Conservation (phyloP, 2,329 filamentous ascomycete species). For the Colletotrichum plurivorum region DNA sequence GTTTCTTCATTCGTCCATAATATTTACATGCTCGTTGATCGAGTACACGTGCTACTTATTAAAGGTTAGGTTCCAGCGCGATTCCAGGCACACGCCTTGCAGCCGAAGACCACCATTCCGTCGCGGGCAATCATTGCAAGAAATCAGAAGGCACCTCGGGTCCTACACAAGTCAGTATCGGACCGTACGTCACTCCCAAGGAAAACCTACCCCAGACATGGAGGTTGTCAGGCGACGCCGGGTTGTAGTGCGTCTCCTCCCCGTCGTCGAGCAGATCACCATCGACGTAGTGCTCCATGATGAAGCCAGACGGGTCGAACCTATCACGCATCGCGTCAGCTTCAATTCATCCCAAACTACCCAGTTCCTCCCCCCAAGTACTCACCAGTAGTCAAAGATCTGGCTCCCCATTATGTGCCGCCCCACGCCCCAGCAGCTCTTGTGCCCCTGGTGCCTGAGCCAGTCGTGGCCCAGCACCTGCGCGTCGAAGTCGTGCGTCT, state of each 20-base stretch:
- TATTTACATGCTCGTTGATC: no score
- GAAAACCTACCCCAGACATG: conserved; percentile 60
- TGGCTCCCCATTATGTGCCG: conserved; percentile 79
- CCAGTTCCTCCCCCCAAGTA: neutral
- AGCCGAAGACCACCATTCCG: neutral
- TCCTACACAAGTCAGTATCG: conserved; percentile 32
- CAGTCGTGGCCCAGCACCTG: conserved; percentile 80
- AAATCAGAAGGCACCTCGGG: conserved; percentile 41
- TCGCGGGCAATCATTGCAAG: conserved; percentile 18
- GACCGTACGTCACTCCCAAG: neutral
- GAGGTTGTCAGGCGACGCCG: conserved; percentile 57
- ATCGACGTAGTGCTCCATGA: conserved; percentile 80
- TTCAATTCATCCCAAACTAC: neutral
- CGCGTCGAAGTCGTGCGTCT: conserved; percentile 80
- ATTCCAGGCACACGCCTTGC: no score
- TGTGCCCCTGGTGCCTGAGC: conserved; percentile 73
- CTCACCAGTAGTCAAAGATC: conserved; percentile 66
- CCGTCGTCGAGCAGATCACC: conserved; percentile 74
- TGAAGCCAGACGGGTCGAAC: conserved; percentile 74
- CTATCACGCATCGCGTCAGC: conserved; percentile 44
- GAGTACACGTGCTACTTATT: no score
- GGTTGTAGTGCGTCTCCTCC: conserved; percentile 60
- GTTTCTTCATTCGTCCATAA: no score
- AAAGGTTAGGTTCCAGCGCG: no score
- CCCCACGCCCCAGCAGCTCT: conserved; percentile 79